These are phyloP conservation scores for Lipomyces starkeyi DNA, from an alignment of 805 yeast genomes.

Conservation along the genomic window DNA sequence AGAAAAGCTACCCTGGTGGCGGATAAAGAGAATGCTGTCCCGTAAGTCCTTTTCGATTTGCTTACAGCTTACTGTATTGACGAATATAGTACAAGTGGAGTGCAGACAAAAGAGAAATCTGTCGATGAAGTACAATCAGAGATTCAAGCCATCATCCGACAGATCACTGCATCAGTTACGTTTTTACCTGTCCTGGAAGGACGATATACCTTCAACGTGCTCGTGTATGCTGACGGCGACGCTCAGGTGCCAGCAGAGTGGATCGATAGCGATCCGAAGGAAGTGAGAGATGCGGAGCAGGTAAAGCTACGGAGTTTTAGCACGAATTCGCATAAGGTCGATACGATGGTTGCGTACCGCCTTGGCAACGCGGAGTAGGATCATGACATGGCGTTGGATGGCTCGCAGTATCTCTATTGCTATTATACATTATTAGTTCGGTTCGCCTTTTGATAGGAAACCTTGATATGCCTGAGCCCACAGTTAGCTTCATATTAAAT, in stretches of 20 bases:
- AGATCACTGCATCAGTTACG: constrained; percentile 85
- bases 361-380: constrained; percentile 39
- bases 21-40: constrained; percentile 27
- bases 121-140: constrained; percentile 66
- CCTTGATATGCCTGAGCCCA: constrained; percentile 38
- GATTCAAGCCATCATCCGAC: constrained; percentile 85
- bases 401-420: background rate
- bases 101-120: constrained; percentile 45
- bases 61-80: background rate
- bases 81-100: background rate
- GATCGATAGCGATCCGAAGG: constrained; percentile 75
- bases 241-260: constrained; percentile 79
- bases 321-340: constrained; percentile 72
- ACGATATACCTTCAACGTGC: constrained; percentile 77
- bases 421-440: constrained; percentile 14
- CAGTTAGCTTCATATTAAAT: background rate
- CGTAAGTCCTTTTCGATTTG: constrained; percentile 16
- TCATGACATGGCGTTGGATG: background rate
- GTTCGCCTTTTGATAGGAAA: constrained; percentile 34
- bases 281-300: constrained; percentile 63
- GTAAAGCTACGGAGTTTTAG: constrained; percentile 73
- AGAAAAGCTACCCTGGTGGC: background rate
- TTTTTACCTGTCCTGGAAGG: constrained; percentile 77
- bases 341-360: constrained; percentile 70
- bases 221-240: constrained; percentile 73